These are phyloP conservation scores for Gilbertella persicaria DNA, from an alignment of 371 early-diverging fungal genomes.

Conservation along the genomic window DNA sequence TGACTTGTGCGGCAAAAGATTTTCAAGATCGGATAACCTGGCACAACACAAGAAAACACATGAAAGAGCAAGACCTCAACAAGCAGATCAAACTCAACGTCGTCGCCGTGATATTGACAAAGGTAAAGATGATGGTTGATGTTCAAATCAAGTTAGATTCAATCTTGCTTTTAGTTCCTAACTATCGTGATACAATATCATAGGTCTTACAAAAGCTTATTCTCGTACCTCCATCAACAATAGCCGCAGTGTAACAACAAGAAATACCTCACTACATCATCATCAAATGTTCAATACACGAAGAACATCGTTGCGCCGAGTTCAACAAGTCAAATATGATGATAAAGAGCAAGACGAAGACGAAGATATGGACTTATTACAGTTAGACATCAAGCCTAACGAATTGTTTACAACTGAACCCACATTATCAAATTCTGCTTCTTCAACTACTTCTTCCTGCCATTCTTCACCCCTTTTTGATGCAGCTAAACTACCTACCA, in stretches of 20 bases:
- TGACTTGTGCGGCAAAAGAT: slow-evolving; percentile 72
- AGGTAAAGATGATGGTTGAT: not conserved
- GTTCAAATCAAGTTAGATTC: not conserved
- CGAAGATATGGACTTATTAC: too few relatives aligned
- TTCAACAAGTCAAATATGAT: too few relatives aligned
- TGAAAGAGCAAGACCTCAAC: slow-evolving; percentile 36
- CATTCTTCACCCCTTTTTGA: slow-evolving; percentile 6
- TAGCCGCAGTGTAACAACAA: not conserved
- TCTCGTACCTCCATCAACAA: not conserved
- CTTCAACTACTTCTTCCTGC: slow-evolving; percentile 7
- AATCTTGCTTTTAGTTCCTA: too few relatives aligned
- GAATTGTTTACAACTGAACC: not conserved
- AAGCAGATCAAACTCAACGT: not conserved
- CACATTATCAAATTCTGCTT: slow-evolving; percentile 2
- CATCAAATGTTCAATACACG: too few relatives aligned
- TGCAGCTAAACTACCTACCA: not conserved
- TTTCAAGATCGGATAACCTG: slow-evolving; percentile 78
- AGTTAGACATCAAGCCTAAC: too few relatives aligned
- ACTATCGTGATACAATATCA: too few relatives aligned
- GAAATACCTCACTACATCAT: not conserved
- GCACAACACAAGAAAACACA: slow-evolving; percentile 66
- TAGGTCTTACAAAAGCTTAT: slow-evolving; percentile 7
- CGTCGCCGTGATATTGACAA: not conserved
- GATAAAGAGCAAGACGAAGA: too few relatives aligned
- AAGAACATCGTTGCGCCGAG: too few relatives aligned